A percentile compares a stretch with the other conserved stretches of the same genome.
These are phyloP conservation scores for Plasmodium adleri DNA, from an alignment of 169 alveolate genomes.

Conservation along the genomic window DNA sequence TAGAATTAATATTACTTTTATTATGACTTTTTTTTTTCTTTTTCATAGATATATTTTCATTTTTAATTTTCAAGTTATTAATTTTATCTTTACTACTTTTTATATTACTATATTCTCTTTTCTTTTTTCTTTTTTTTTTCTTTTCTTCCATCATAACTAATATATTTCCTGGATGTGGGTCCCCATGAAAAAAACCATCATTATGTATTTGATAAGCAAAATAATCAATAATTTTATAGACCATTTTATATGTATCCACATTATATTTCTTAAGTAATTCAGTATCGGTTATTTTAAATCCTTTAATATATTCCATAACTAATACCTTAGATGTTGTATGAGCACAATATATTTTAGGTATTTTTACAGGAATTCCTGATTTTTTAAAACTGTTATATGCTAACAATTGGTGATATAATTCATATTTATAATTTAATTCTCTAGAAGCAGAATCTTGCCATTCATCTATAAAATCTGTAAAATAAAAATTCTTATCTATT, in stretches of 20 bases:
- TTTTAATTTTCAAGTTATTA: neutral
- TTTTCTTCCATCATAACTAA: conserved; percentile 79
- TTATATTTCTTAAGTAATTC: conserved; percentile 80
- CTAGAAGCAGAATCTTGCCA: conserved; percentile 90
- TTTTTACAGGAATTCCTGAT: conserved; percentile 85
- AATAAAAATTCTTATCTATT: conserved; percentile 81
- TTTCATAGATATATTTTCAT: too few relatives aligned
- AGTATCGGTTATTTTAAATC: conserved; percentile 90
- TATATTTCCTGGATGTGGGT: conserved; percentile 94
- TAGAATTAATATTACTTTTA: too few relatives aligned
- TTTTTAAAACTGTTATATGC: conserved; percentile 86
- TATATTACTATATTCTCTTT: neutral
- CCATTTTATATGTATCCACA: conserved; percentile 63
- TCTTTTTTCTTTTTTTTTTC: neutral
- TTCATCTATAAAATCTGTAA: conserved; percentile 88
- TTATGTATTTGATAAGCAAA: conserved; percentile 83
- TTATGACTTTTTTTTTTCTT: too few relatives aligned
- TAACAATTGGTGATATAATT: conserved; percentile 84
- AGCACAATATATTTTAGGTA: conserved; percentile 88
- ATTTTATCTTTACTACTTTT: neutral
- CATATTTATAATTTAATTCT: conserved; percentile 90
- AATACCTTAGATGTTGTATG: conserved; percentile 86
- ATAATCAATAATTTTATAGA: conserved; percentile 84
- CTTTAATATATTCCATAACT: conserved; percentile 92
- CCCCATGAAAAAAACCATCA: conserved; percentile 92